phyloP scores from a whole-genome alignment of 768 basidiomycete species.

The Naganishia onofrii region DNA sequence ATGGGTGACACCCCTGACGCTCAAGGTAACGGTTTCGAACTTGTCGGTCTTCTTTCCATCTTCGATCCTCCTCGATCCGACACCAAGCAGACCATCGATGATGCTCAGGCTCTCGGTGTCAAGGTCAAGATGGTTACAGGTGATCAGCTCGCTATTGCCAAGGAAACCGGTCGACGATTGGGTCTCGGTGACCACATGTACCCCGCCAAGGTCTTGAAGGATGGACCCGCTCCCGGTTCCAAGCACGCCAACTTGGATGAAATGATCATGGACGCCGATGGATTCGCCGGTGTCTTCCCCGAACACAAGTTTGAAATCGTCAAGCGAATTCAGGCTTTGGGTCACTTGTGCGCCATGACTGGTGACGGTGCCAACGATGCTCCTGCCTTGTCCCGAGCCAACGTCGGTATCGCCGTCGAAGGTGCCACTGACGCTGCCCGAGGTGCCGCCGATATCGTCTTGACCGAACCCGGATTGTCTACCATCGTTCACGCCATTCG shows the following conservation, averaged over 20 bases:
- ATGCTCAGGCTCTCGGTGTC: conserved; percentile 91
- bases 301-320: conserved; percentile 99
- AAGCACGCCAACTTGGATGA: conserved; percentile 83
- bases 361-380: conserved; percentile 99
- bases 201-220: conserved; percentile 97
- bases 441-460: conserved; percentile 95
- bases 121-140: conserved; percentile 99
- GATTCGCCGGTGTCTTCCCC: conserved; percentile 98
- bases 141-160: conserved; percentile 98
- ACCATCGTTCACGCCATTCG: conserved; percentile 99
- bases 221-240: conserved; percentile 82
- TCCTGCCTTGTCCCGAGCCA: conserved; percentile 93
- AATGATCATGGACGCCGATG: conserved; percentile 99
- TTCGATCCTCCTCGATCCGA: conserved; percentile 97
- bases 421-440: conserved; percentile 98
- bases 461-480: conserved; percentile 96
- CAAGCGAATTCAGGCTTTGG: conserved; percentile 93
- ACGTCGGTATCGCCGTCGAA: conserved; percentile 99
- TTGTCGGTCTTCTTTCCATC: conserved; percentile 94
- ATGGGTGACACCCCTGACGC: conserved; percentile 76
- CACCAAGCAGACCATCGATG: conserved; percentile 98
- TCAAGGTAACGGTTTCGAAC: conserved; percentile 94
- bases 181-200: conserved; percentile 99
- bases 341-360: conserved; percentile 96
- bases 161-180: conserved; percentile 97